Evolutionary conservation across 1,284 basidiomycete genomes (phyloP).

Genomic region (Leccinum subspadiceum): DNA sequence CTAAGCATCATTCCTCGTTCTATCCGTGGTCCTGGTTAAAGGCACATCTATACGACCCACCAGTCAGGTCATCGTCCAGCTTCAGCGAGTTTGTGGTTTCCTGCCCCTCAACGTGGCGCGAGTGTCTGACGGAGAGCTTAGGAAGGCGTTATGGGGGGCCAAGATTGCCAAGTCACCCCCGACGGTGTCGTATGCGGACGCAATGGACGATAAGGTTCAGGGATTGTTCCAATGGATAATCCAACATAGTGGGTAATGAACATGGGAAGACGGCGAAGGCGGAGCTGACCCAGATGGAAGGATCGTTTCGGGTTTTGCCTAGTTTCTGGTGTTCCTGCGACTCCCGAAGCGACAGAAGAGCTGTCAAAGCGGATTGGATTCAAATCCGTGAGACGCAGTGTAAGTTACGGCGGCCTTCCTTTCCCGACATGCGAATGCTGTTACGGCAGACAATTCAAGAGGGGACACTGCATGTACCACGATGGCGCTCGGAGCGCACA

Average conservation of each 20-base stretch:
- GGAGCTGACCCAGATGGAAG: slow-evolving; percentile 39
- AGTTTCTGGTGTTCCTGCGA: slow-evolving; percentile 77
- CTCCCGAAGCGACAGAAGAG: slow-evolving; percentile 82
- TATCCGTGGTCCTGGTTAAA: slow-evolving; percentile 89
- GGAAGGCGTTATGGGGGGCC: slow-evolving; percentile 80
- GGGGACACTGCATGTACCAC: slow-evolving; percentile 93
- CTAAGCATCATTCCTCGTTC: slow-evolving; percentile 61
- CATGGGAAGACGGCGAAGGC: not conserved
- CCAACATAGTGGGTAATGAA: slow-evolving; percentile 65
- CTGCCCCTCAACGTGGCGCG: not conserved
- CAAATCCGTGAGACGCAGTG: slow-evolving; percentile 91
- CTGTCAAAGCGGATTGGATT: slow-evolving; percentile 79
- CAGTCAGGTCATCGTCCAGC: slow-evolving; percentile 32
- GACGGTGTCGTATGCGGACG: slow-evolving; percentile 70
- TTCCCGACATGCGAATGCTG: not conserved
- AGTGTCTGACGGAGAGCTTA: slow-evolving; percentile 28
- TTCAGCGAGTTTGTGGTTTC: slow-evolving; percentile 41
- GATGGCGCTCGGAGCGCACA: slow-evolving; percentile 86
- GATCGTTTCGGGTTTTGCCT: slow-evolving; percentile 89
- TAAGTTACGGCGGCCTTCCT: slow-evolving; percentile 26
- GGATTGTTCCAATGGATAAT: slow-evolving; percentile 80
- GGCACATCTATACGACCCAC: slow-evolving; percentile 74
- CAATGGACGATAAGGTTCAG: slow-evolving; percentile 64
- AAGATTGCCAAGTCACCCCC: slow-evolving; percentile 78
- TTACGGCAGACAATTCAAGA: slow-evolving; percentile 88